phyloP scores from a whole-genome alignment of 2,329 filamentous ascomycete species.

The Hymenoscyphus scutula region DNA sequence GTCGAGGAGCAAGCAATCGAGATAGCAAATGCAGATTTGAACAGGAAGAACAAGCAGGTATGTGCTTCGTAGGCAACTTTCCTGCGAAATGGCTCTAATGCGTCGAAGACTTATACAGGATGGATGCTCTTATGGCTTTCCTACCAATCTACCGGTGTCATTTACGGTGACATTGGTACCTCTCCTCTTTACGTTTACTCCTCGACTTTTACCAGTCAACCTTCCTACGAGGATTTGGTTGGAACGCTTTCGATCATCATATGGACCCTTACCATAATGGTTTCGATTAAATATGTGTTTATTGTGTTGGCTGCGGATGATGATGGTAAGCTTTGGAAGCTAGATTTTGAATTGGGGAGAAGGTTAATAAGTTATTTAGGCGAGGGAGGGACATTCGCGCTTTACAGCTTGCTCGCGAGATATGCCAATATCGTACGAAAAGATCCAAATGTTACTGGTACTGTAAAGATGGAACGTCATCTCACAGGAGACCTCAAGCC shows the following conservation, averaged over 20 bases:
- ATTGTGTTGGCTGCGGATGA: constrained; percentile 66
- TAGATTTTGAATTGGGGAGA: not conserved
- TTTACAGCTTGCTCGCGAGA: constrained; percentile 62
- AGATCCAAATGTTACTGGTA: constrained; percentile 55
- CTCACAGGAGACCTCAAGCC: constrained; percentile 53
- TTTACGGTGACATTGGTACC: constrained; percentile 65
- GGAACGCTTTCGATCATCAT: constrained; percentile 67
- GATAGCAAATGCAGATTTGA: constrained; percentile 31
- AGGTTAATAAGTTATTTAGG: constrained; percentile 32
- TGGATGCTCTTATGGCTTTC: constrained; percentile 46
- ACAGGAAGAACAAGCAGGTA: constrained; percentile 35
- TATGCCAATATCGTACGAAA: constrained; percentile 59
- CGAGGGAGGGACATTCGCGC: constrained; percentile 67
- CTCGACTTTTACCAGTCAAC: constrained; percentile 59
- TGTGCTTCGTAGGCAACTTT: not conserved
- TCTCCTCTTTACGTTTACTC: constrained; percentile 70
- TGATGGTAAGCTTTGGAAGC: constrained; percentile 44
- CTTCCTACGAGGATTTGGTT: constrained; percentile 57
- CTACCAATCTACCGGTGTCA: constrained; percentile 64
- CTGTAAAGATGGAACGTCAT: constrained; percentile 58
- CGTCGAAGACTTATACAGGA: constrained; percentile 26
- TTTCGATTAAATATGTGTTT: constrained; percentile 66
- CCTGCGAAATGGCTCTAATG: not conserved
- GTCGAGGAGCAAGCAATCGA: constrained; percentile 27
- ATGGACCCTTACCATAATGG: constrained; percentile 67